Conservation (phyloP, 2,329 filamentous ascomycete genomes). For the Myriangium duriaei region DNA sequence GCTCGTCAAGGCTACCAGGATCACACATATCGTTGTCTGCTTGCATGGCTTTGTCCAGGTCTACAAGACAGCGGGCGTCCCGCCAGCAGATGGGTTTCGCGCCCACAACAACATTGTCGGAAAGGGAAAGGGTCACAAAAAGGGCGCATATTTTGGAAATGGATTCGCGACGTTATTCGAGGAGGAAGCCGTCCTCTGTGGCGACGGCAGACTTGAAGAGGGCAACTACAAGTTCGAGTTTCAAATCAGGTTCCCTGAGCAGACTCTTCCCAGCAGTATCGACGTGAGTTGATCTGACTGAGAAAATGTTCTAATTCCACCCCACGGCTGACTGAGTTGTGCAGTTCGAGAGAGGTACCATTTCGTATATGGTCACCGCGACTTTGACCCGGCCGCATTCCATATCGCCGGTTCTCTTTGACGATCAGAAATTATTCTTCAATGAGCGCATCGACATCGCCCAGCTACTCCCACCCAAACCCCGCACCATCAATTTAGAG, state of each 20-base stretch:
- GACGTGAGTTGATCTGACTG: slow-evolving; percentile 53
- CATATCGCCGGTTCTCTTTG: slow-evolving; percentile 66
- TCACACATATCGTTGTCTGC: slow-evolving; percentile 69
- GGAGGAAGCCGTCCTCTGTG: slow-evolving; percentile 68
- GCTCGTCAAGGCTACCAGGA: slow-evolving; percentile 59
- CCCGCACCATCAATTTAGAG: slow-evolving; percentile 75
- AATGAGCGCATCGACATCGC: slow-evolving; percentile 79
- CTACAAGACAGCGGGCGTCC: slow-evolving; percentile 54
- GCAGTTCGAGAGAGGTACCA: slow-evolving; percentile 88
- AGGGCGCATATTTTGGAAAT: slow-evolving; percentile 54
- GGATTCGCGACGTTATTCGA: slow-evolving; percentile 72
- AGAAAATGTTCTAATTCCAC: too few relatives aligned
- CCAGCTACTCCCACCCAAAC: slow-evolving; percentile 57
- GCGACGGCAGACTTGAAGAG: slow-evolving; percentile 61
- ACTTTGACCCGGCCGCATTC: slow-evolving; percentile 81
- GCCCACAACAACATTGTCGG: slow-evolving; percentile 38
- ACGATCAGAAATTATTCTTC: slow-evolving; percentile 68
- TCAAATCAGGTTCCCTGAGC: slow-evolving; percentile 55
- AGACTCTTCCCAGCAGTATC: slow-evolving; percentile 76
- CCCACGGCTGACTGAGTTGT: slow-evolving; percentile 11
- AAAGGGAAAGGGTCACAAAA: slow-evolving; percentile 40
- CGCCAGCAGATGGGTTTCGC: slow-evolving; percentile 40
- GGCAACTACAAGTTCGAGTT: slow-evolving; percentile 72
- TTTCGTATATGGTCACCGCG: slow-evolving; percentile 81
- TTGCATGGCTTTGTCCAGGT: slow-evolving; percentile 71